Percentiles rank a stretch among this genome's conserved stretches.
These are phyloP conservation scores for Kodamaea nitidulidarum DNA, from an alignment of 805 yeast genomes.

Conservation along the genomic window DNA sequence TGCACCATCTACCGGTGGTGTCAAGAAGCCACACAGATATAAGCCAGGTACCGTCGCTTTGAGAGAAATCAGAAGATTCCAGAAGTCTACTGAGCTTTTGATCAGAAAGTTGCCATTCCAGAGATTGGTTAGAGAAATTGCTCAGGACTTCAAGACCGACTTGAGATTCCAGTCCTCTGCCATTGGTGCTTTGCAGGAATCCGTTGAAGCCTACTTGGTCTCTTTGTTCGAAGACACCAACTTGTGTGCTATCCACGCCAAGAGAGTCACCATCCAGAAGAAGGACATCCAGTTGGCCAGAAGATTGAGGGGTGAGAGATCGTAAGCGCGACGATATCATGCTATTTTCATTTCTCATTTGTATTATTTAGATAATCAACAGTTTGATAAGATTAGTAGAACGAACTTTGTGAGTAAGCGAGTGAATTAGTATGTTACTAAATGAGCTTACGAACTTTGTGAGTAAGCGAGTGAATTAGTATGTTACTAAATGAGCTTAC, in stretches of 20 bases:
- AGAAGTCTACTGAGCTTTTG: conserved; percentile 90
- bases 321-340: conserved; percentile 35
- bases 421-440: too few relatives aligned
- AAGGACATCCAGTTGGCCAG: conserved; percentile 97
- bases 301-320: conserved; percentile 96
- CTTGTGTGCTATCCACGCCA: conserved; percentile 98
- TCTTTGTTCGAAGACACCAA: conserved; percentile 96
- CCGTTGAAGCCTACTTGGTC: conserved; percentile 96
- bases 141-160: conserved; percentile 89
- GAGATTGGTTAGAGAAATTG: conserved; percentile 93
- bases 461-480: too few relatives aligned
- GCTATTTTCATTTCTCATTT: conserved; percentile 10
- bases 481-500: too few relatives aligned
- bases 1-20: conserved; percentile 91
- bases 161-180: conserved; percentile 97
- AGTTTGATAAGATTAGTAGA: not conserved
- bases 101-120: conserved; percentile 97
- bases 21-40: conserved; percentile 92
- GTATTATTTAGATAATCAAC: conserved; percentile 9
- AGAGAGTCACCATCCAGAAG: conserved; percentile 98
- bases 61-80: conserved; percentile 97
- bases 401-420: too few relatives aligned
- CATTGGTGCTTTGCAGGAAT: conserved; percentile 96
- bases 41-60: conserved; percentile 96
- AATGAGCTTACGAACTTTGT: too few relatives aligned